Percentiles rank a stretch among this genome's conserved stretches.
Conservation (phyloP, 176 grass and related monocot genomes). For the Bromus sterilis region DNA sequence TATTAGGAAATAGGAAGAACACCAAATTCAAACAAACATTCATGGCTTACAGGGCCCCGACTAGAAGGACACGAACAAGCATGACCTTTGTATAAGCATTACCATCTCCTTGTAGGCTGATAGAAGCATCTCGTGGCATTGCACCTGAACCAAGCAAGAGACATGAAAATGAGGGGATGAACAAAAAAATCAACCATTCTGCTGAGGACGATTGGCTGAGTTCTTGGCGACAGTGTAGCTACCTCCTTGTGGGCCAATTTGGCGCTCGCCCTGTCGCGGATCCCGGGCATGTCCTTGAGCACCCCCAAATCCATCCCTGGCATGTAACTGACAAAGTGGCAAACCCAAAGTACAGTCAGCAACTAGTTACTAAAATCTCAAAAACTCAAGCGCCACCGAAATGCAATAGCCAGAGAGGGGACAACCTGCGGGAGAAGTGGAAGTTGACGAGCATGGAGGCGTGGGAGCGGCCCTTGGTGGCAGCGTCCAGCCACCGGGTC, state of each 20-base stretch:
- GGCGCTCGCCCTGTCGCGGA: conserved; percentile 52
- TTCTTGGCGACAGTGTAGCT: background rate
- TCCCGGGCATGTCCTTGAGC: conserved; percentile 68
- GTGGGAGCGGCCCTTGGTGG: conserved; percentile 27
- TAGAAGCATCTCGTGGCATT: conserved; percentile 36
- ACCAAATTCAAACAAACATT: background rate
- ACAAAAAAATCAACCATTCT: background rate
- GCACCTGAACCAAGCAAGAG: conserved; percentile 41
- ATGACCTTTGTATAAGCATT: background rate
- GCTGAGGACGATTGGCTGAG: background rate
- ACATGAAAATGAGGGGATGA: conserved; percentile 14
- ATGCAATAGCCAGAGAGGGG: background rate
- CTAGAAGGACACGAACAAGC: background rate
- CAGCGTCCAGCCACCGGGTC: conserved; percentile 39
- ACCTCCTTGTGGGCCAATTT: conserved; percentile 76
- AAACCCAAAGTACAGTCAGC: background rate
- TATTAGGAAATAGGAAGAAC: conserved; percentile 1
- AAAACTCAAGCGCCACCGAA: background rate
- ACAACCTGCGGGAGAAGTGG: conserved; percentile 36
- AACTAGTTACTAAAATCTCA: background rate
- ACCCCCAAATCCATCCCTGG: conserved; percentile 57
- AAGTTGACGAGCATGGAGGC: conserved; percentile 55
- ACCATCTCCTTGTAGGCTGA: conserved; percentile 80
- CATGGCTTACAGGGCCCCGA: background rate
- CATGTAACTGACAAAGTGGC: conserved; percentile 55